Percentiles rank a stretch among this genome's conserved stretches.
Conservation (phyloP, 441 rosid species). For the Corymbia citriodora region DNA sequence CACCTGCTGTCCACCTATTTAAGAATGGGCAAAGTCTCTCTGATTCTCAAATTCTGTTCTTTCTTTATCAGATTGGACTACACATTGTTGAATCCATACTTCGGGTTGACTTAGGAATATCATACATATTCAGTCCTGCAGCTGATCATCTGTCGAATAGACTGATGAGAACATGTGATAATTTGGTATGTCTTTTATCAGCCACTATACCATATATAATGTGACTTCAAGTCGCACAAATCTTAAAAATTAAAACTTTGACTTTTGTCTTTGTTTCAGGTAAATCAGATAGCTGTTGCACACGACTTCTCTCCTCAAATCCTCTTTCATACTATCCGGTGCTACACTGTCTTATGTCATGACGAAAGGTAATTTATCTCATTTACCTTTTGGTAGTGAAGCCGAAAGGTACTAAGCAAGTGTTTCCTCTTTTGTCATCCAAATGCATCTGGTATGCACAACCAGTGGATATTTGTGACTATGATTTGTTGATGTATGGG, state of each 20-base stretch:
- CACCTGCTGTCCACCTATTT: neutral
- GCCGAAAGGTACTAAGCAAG: neutral
- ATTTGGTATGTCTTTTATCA: neutral
- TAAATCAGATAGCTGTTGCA: neutral
- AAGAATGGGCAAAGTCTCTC: neutral
- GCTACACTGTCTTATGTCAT: neutral
- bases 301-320: neutral
- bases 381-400: neutral
- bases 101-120: neutral
- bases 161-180: neutral
- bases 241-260: neutral
- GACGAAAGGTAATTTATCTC: neutral
- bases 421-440: neutral
- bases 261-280: neutral
- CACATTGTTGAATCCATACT: neutral
- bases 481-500: neutral
- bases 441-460: neutral
- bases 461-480: neutral
- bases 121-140: neutral
- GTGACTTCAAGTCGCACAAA: neutral
- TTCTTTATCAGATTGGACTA: neutral
- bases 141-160: neutral
- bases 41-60: neutral
- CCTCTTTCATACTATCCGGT: neutral
- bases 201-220: neutral